These are phyloP conservation scores for Solanum etuberosum DNA, from an alignment of 257 asterid species.

Conservation along the genomic window DNA sequence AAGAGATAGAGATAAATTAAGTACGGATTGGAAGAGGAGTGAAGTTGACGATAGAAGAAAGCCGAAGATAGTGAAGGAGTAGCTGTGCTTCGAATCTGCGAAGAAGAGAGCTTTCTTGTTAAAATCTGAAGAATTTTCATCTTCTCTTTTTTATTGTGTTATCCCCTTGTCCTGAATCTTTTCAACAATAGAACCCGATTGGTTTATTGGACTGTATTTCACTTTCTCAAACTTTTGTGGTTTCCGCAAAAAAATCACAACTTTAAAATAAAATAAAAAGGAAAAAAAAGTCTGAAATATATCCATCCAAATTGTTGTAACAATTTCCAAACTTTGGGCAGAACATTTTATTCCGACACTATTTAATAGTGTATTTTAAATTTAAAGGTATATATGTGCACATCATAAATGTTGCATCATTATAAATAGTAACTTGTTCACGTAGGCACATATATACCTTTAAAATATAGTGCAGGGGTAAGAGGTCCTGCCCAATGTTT, in stretches of 20 bases:
- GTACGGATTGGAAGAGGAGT: not conserved
- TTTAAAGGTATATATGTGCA: no score
- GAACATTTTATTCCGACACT: no score
- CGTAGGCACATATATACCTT: no score
- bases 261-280: no score
- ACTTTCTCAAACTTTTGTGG: not conserved
- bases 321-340: no score
- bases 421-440: no score
- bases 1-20: not conserved
- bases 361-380: no score
- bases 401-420: no score
- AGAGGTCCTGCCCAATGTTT: no score
- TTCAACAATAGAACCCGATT: not conserved
- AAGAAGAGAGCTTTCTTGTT: not conserved
- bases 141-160: not conserved
- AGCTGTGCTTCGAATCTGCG: not conserved
- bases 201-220: not conserved
- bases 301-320: no score
- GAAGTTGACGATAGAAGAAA: not conserved
- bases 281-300: no score
- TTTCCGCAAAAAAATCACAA: not conserved
- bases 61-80: not conserved
- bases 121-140: not conserved
- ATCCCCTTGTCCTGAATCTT: not conserved
- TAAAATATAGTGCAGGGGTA: no score